Percentiles rank a stretch among this genome's conserved stretches.
These are phyloP conservation scores for Cladosporium sp. DNA, from an alignment of 2,329 filamentous ascomycete species.

Conservation along the genomic window DNA sequence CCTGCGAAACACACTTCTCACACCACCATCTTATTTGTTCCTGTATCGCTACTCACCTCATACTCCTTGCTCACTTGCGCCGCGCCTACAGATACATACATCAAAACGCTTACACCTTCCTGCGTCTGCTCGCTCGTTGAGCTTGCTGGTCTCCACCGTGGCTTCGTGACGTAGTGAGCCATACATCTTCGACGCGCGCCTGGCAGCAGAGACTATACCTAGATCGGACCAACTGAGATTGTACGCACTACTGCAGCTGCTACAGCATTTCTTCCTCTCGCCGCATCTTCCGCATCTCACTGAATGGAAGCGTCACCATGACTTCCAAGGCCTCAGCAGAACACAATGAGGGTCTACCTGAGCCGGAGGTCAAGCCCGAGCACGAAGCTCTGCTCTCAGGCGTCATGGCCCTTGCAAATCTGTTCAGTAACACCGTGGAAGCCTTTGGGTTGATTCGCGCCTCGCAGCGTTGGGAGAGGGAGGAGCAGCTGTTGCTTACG, in stretches of 20 bases:
- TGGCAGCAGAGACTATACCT: conserved; percentile 1
- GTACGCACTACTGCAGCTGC: neutral
- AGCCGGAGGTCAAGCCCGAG: conserved; percentile 24
- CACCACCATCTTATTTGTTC: neutral
- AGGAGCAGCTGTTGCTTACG: conserved; percentile 46
- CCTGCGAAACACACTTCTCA: neutral
- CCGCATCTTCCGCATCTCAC: neutral
- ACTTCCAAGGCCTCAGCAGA: conserved; percentile 9
- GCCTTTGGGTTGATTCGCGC: conserved; percentile 49
- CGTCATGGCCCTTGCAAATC: conserved; percentile 44
- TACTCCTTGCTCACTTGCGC: neutral
- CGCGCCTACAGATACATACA: neutral
- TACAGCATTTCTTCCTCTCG: neutral
- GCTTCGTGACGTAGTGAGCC: conserved; percentile 7
- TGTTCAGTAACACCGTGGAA: conserved; percentile 51
- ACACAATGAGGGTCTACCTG: conserved; percentile 12
- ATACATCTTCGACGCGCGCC: conserved; percentile 1
- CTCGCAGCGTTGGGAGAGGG: conserved; percentile 43
- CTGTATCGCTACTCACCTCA: neutral
- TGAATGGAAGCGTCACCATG: conserved; percentile 13
- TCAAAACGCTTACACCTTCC: neutral
- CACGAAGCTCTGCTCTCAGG: conserved; percentile 39
- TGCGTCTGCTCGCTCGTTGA: neutral
- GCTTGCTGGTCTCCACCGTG: neutral
- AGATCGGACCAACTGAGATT: neutral